A percentile compares a stretch with the other conserved stretches of the same genome.
Conservation (phyloP, 495 filamentous ascomycete species). For the Penicillium bialowiezense region DNA sequence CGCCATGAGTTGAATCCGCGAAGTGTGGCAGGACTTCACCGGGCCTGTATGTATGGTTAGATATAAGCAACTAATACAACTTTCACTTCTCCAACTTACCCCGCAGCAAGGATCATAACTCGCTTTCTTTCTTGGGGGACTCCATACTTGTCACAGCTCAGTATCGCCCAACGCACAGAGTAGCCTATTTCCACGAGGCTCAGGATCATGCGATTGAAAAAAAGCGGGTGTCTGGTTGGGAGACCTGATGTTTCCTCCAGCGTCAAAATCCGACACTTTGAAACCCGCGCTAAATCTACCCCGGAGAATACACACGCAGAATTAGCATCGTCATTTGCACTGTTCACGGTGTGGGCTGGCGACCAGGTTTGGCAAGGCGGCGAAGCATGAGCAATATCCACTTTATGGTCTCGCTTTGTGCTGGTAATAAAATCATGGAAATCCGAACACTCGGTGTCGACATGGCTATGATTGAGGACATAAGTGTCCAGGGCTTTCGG, state of each 20-base stretch:
- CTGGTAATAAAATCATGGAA: conserved; percentile 30
- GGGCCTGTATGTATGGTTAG: conserved; percentile 46
- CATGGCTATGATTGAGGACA: conserved; percentile 59
- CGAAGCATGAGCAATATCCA: conserved; percentile 77
- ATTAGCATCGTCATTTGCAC: conserved; percentile 70
- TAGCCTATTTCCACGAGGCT: conserved; percentile 66
- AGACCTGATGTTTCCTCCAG: conserved; percentile 82
- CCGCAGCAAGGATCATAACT: conserved; percentile 75
- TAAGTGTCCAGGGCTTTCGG: conserved; percentile 55
- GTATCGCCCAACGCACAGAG: conserved; percentile 59
- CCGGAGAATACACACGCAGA: conserved; percentile 67
- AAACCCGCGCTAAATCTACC: conserved; percentile 52
- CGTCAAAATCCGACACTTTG: conserved; percentile 70
- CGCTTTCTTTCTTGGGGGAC: conserved; percentile 59
- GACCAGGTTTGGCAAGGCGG: conserved; percentile 86
- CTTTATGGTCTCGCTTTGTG: conserved; percentile 26
- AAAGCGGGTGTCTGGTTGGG: conserved; percentile 43
- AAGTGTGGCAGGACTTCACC: conserved; percentile 73
- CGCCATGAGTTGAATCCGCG: conserved; percentile 62
- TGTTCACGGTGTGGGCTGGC: conserved; percentile 64
- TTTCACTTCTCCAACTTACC: conserved; percentile 44
- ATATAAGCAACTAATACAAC: conserved; percentile 1
- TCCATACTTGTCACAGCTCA: conserved; percentile 58
- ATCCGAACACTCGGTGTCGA: conserved; percentile 20
- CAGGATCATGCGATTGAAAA: conserved; percentile 59